Evolutionary conservation across 2,329 filamentous ascomycete species (phyloP), one percentile per base, ranked within the genome.

Genomic region (Aspergillus sp.): DNA sequence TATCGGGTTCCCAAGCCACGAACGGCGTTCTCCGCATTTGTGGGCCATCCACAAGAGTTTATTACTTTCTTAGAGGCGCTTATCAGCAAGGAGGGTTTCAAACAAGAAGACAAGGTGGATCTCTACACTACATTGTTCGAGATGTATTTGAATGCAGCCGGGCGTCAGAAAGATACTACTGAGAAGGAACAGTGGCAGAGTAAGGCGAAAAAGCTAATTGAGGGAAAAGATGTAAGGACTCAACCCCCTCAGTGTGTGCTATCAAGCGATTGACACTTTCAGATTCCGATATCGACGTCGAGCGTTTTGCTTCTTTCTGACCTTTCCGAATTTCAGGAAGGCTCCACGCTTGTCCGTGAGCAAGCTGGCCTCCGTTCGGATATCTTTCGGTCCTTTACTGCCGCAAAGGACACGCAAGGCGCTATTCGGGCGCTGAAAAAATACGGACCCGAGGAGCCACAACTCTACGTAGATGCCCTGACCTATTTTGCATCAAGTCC

Each of bases 91-190:
- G 82, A 88, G 22, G 84, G 85, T 23, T 77, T 96, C n/a, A 87
- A 87, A 22, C 83, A 91, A 41, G 84, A 87, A 8, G 91, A 97
- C 73, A 91, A 88, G 65, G 86, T 89, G 1, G 96, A 99, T 75
- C 83, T 99, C 17, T 95, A 95, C 72, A 98, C 94, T 0, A 97
- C 96, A 0, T 77, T 99, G 15, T 98, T 99, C 72, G 96, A 99
- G 76, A 98, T 99, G 91, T 99, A 98, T 73, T 82, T 99, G 8
- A 91, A 96, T 76, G 95, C 93, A 69, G 91, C 94, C 23, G 90
- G 88, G 62, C 87, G 89, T 61, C 89, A 89, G 71, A 91, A 89
- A 70, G 89, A 89, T 59, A 51, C 77, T 76, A 73, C 76, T 38
- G 84, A 93, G 64, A 88, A 89, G 66, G 86, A 90, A 68, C 86